A percentile compares a stretch with the other conserved stretches of the same genome.
Evolutionary conservation across 768 basidiomycete genomes (phyloP).

Genomic region (Mycena latifolia): DNA sequence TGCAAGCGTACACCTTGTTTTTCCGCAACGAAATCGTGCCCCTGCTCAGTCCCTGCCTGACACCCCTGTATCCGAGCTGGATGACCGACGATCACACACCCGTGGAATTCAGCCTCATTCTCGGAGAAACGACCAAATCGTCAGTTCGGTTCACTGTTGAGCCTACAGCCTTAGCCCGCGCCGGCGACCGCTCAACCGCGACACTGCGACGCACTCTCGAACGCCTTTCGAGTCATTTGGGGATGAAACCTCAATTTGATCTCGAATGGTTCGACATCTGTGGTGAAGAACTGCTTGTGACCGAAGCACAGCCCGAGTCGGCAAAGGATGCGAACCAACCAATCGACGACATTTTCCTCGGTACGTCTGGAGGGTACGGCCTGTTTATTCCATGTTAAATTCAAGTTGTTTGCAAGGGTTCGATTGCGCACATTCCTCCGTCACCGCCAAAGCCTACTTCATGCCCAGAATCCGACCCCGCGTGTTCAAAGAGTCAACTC

Average conservation of each 20-base stretch:
- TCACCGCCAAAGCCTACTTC: too few relatives aligned
- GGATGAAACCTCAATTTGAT: slow-evolving; percentile 9
- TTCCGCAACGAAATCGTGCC: slow-evolving; percentile 9
- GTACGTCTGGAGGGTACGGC: too few relatives aligned
- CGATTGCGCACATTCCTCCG: too few relatives aligned
- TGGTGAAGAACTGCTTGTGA: slow-evolving; percentile 19
- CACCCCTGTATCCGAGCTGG: slow-evolving; percentile 18
- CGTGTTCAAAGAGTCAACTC: too few relatives aligned
- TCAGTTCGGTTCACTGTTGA: too few relatives aligned
- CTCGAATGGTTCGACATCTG: slow-evolving; percentile 30
- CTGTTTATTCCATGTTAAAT: too few relatives aligned
- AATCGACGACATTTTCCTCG: too few relatives aligned
- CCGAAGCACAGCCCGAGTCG: neutral
- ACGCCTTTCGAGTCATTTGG: neutral
- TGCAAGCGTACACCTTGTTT: slow-evolving; percentile 1
- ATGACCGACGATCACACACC: slow-evolving; percentile 27
- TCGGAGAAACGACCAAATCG: neutral
- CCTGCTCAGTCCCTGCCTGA: slow-evolving; percentile 7
- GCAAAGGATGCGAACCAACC: too few relatives aligned
- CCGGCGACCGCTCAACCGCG: too few relatives aligned
- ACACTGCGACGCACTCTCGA: neutral
- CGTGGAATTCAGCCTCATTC: slow-evolving; percentile 24
- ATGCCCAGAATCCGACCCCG: too few relatives aligned
- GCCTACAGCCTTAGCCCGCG: too few relatives aligned
- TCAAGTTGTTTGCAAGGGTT: too few relatives aligned